These are phyloP conservation scores for Discostella stelligera DNA, from an alignment of 352 stramenopile species.

Conservation along the genomic window DNA sequence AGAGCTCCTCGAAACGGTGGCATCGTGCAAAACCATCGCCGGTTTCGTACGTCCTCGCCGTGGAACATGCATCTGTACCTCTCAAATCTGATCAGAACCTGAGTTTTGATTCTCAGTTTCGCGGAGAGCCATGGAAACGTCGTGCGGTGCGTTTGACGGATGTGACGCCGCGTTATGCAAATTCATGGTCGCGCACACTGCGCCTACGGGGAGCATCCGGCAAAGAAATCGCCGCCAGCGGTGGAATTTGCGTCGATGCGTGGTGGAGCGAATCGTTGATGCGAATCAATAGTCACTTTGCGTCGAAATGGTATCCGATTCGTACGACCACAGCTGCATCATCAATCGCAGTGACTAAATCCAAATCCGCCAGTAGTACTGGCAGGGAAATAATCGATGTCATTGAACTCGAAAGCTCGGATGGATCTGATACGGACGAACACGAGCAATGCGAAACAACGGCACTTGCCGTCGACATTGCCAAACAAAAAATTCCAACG, in stretches of 20 bases:
- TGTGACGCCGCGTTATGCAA: constrained; percentile 76
- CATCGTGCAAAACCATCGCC: constrained; percentile 21
- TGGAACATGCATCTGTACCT: constrained; percentile 52
- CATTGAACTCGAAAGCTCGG: constrained; percentile 45
- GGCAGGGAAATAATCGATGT: constrained; percentile 33
- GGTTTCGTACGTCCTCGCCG: constrained; percentile 66
- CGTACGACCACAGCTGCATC: constrained; percentile 2
- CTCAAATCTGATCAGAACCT: background rate
- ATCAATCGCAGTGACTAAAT: constrained; percentile 24
- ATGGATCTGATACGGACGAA: constrained; percentile 38
- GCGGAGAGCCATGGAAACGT: constrained; percentile 7
- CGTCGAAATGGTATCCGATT: background rate
- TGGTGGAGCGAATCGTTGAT: constrained; percentile 40
- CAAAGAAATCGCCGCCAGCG: constrained; percentile 40
- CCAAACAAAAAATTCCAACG: constrained; percentile 68
- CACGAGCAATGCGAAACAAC: constrained; percentile 50
- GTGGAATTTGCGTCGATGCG: constrained; percentile 45
- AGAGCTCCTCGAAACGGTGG: background rate
- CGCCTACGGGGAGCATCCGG: constrained; percentile 46
- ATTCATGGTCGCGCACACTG: constrained; percentile 60
- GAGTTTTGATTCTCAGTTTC: background rate
- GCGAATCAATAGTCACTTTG: constrained; percentile 14
- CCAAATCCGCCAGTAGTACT: constrained; percentile 16
- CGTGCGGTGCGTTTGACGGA: constrained; percentile 61
- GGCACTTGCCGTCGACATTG: constrained; percentile 34